Base-by-base conservation (phyloP, 768 basidiomycete species). In the Sporobolomyces roseus region DNA sequence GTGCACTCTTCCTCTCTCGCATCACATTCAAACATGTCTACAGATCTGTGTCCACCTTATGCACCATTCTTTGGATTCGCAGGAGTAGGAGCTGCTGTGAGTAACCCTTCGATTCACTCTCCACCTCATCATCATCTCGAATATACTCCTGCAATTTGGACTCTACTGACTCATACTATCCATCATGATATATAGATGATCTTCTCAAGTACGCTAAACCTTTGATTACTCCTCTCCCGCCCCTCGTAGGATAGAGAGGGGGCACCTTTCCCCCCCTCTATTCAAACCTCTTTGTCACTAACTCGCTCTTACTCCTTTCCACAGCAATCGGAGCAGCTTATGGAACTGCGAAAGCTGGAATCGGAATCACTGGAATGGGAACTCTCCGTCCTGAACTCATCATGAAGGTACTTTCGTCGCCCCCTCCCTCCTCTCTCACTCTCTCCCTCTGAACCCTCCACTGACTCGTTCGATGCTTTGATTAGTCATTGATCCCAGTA, bases 21-120 rank as follows among this genome's bases (percentile, higher is more conserved):
- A 16, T 5, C 33, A 30, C 32, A 6, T 23, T 3, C 8, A 23
- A 33, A 14, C 2, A 68, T 68, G 67, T 48, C 67, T 4, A 68
- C 62, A 13, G 43, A 52, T 16, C 50, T 58, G 32, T 73, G 71
- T 50, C 71, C 71, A 4, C 32, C 93, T 35, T 97, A 90, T 78
- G 93, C 93, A 58, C 90, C 92, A 59, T 98, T 98, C 86, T 96
- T 98, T 78, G 94, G 93, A 32, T 93, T 99, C 78, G 93, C 89
- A 56, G 94, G 94, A 58, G 94, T 98, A 35, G 89, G 92, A n/a
- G 84, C 88, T 30, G 86, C 94, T 56, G 94, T 96, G 75, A 80
- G 89, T 77, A 2, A 23, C 77, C 13, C 32, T 21, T 46, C 30
- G 10, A 25, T 5, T 10, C 30, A 56, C 46, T 46, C 7, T 14